Evolutionary conservation across 352 stramenopile species (phyloP).

Genomic region (Globisporangium apiculatum): DNA sequence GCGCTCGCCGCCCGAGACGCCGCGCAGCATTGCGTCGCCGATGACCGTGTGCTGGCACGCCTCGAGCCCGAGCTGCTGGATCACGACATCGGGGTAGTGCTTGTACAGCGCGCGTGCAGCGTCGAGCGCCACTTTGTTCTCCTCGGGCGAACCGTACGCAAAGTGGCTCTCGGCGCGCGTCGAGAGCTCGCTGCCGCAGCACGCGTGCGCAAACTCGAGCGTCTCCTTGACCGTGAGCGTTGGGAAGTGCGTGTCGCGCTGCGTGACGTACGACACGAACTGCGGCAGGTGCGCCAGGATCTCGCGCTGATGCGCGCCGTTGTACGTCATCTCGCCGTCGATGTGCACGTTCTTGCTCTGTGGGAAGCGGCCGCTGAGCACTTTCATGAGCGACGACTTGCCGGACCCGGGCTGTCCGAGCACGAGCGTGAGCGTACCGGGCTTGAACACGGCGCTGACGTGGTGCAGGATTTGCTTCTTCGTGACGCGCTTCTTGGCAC

Average conservation of each 20-base stretch:
- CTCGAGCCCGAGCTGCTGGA: not conserved
- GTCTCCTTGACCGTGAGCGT: not conserved
- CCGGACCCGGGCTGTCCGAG: not conserved
- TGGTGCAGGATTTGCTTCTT: not conserved
- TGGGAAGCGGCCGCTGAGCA: not conserved
- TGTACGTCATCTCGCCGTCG: not conserved
- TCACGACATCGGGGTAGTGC: not conserved
- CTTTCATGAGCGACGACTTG: not conserved
- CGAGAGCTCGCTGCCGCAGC: not conserved
- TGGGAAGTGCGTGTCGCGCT: not conserved
- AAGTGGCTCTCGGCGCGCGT: not conserved
- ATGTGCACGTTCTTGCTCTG: not conserved
- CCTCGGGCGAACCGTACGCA: not conserved
- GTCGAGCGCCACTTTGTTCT: not conserved
- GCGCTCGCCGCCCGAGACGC: slow-evolving; percentile 55
- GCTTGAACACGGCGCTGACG: not conserved
- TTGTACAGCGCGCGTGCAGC: not conserved
- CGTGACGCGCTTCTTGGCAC: not conserved
- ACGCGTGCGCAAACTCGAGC: not conserved
- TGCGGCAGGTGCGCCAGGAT: not conserved
- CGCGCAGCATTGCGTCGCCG: slow-evolving; percentile 40
- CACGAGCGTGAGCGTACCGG: not conserved
- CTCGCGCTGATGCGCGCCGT: not conserved
- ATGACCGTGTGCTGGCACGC: not conserved
- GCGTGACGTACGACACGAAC: not conserved